Evolutionary conservation across 441 rosid species (phyloP), one percentile per base, ranked within the genome.

Genomic region (Dalechampia spathulata): DNA sequence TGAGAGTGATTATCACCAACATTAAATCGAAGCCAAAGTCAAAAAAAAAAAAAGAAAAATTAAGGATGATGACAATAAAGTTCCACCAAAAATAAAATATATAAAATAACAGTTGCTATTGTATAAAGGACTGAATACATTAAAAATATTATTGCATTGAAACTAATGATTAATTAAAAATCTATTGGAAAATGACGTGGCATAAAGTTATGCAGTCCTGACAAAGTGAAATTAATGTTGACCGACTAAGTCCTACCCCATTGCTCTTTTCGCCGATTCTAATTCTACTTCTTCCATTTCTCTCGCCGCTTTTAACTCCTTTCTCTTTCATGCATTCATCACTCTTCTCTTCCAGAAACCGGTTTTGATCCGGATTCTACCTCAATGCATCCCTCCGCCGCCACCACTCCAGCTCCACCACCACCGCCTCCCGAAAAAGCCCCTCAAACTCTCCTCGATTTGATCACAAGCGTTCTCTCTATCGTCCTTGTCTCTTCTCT

Each of bases 401-500:
- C 49, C 7, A 0, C 49, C 43, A 15, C 20, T 1, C 43, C 19
- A 14, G 19, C 42, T 1, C 32, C 17, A 1, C 58, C 47, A 9
- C 44, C 49, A 13, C 62, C 64, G 9, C 68, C 74, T 12, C 60
- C 78, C 16, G 48, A 58, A 4, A 48, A 65, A 13, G 67, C 85
- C 44, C 80, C 78, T 13, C 87, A 75, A 55, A 67, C 93, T 0
- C 72, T 83, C n/a, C 79, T 85, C 13, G 83, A 83, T 64, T 62
- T 75, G 9, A 75, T 87, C 27, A 67, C 77, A 19, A 65, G 63
- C 58, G 70, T 80, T n/a, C 78, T 87, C 64, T 84, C 92, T 8
- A 61, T 76, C 46, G 86, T 87, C 62, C 82, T 87, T 21, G 30
- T 76, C 2, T 78, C 86, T 23, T 73, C 88, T 16, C 75, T 79